A percentile compares a stretch with the other conserved stretches of the same genome.
Evolutionary conservation across 805 yeast species (phyloP).

Genomic region (Lachancea sp.): DNA sequence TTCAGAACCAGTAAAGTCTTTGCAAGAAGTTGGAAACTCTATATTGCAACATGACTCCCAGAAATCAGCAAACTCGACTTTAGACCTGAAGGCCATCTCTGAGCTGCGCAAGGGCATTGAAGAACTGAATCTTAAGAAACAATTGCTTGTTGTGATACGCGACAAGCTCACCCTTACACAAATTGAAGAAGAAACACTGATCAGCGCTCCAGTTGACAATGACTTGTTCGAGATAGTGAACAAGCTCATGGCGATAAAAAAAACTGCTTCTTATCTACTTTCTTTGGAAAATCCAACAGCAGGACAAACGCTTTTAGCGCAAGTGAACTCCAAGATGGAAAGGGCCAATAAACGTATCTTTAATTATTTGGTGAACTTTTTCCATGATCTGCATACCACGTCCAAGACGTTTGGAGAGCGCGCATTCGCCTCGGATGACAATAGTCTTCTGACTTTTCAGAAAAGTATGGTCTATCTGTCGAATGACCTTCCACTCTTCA

Average conservation of each 20-base stretch:
- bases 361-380: slow-evolving; percentile 34
- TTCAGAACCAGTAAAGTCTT: slow-evolving; percentile 21
- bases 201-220: slow-evolving; percentile 35
- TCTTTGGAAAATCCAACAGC: slow-evolving; percentile 60
- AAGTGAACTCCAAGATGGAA: slow-evolving; percentile 47
- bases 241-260: slow-evolving; percentile 58
- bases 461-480: slow-evolving; percentile 32
- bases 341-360: slow-evolving; percentile 50
- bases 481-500: slow-evolving; percentile 45
- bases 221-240: slow-evolving; percentile 55
- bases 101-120: slow-evolving; percentile 15
- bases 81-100: slow-evolving; percentile 19
- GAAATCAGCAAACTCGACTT: slow-evolving; percentile 20
- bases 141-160: slow-evolving; percentile 47
- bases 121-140: slow-evolving; percentile 39
- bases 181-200: slow-evolving; percentile 59
- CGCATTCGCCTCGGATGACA: slow-evolving; percentile 12
- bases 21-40: slow-evolving; percentile 13
- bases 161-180: slow-evolving; percentile 62
- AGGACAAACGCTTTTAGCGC: slow-evolving; percentile 59
- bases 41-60: slow-evolving; percentile 17
- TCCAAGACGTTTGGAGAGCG: slow-evolving; percentile 15
- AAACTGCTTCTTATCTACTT: slow-evolving; percentile 62
- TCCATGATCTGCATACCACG: slow-evolving; percentile 26
- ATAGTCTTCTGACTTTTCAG: slow-evolving; percentile 25